Percentiles rank a stretch among this genome's conserved stretches.
These are phyloP conservation scores for Hygrocybe punicea DNA, from an alignment of 768 basidiomycete genomes.

Conservation along the genomic window DNA sequence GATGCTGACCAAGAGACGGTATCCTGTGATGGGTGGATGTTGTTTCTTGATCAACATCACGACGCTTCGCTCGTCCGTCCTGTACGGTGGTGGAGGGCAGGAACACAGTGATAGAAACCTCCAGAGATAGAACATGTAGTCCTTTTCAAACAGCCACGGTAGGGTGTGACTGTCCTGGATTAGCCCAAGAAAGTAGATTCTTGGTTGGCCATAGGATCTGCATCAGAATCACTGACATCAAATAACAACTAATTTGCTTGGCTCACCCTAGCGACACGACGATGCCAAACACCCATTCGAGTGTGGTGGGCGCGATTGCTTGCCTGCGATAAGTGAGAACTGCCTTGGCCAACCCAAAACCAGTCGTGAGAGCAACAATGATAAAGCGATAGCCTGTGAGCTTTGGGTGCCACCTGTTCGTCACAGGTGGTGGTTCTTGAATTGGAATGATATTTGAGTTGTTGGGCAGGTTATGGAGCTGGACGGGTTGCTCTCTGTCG, in stretches of 20 bases:
- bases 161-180: background rate
- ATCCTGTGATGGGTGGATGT: background rate
- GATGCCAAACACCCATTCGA: constrained; percentile 13
- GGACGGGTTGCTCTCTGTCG: background rate
- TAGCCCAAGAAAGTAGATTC: background rate
- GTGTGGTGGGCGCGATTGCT: constrained; percentile 2
- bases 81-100: background rate
- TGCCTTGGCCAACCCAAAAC: constrained; percentile 11
- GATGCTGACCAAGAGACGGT: background rate
- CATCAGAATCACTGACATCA: background rate
- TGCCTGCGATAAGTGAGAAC: constrained; percentile 2
- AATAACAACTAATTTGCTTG: background rate
- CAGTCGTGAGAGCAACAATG: background rate
- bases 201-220: background rate
- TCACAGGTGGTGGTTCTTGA: background rate
- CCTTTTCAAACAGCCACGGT: background rate
- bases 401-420: constrained; percentile 1
- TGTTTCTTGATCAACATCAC: background rate
- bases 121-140: background rate
- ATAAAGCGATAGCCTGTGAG: constrained; percentile 12
- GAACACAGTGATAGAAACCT: background rate
- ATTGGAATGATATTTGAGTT: background rate
- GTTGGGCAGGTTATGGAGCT: background rate
- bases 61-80: background rate
- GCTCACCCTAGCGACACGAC: constrained; percentile 1